These are phyloP conservation scores for Ophiostoma himal-ulmi DNA, from an alignment of 2,329 filamentous ascomycete species.

Conservation along the genomic window DNA sequence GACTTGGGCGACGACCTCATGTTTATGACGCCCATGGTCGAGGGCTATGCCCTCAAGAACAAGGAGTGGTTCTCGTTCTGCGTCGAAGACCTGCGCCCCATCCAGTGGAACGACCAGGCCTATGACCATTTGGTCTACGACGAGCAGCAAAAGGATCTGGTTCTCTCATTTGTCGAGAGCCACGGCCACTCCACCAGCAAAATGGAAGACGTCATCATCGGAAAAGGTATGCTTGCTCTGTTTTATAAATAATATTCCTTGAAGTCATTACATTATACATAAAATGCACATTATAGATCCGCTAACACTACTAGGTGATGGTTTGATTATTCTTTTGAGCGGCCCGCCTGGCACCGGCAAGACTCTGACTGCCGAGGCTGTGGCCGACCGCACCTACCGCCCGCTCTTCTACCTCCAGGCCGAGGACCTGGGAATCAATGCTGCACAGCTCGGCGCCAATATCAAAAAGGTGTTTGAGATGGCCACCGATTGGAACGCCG, in stretches of 20 bases:
- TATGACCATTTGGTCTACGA: slow-evolving; percentile 44
- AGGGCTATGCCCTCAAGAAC: slow-evolving; percentile 44
- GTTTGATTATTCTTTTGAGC: slow-evolving; percentile 38
- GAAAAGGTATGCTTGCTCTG: slow-evolving; percentile 32
- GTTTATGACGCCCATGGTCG: slow-evolving; percentile 39
- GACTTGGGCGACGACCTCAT: slow-evolving; percentile 36
- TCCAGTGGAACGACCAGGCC: slow-evolving; percentile 42
- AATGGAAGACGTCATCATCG: slow-evolving; percentile 37
- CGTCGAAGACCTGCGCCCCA: slow-evolving; percentile 39
- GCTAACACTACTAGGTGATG: slow-evolving; percentile 28
- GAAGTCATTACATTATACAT: neutral
- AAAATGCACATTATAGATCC: neutral
- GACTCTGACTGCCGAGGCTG: slow-evolving; percentile 38
- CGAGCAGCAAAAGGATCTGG: slow-evolving; percentile 43
- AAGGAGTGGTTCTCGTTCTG: slow-evolving; percentile 40
- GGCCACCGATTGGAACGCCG: slow-evolving; percentile 45
- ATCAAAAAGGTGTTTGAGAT: slow-evolving; percentile 44
- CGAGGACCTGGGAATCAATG: slow-evolving; percentile 43
- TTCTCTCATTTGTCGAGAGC: slow-evolving; percentile 44
- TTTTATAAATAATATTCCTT: neutral
- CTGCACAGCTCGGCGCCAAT: slow-evolving; percentile 40
- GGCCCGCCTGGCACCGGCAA: slow-evolving; percentile 42
- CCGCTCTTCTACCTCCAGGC: slow-evolving; percentile 43
- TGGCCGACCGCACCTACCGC: slow-evolving; percentile 39
- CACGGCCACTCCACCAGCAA: slow-evolving; percentile 31